Evolutionary conservation across 352 stramenopile species (phyloP).

Genomic region (Poterioochromonas sp.): DNA sequence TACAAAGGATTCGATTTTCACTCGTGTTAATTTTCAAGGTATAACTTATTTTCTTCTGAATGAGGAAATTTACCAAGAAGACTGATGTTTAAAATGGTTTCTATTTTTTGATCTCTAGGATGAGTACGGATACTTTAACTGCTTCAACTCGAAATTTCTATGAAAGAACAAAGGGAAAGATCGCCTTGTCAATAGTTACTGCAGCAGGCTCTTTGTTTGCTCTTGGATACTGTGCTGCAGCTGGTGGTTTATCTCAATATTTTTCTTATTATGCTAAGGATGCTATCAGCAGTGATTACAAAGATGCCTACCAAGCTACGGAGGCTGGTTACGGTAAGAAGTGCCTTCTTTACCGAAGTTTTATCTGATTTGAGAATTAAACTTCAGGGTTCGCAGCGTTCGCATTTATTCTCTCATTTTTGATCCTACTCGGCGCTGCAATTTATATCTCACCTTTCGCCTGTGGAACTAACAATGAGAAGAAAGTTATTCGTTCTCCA

Average conservation of each 20-base stretch:
- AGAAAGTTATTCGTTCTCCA: background rate
- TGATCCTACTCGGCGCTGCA: background rate
- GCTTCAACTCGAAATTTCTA: background rate
- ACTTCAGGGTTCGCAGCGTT: conserved; percentile 2
- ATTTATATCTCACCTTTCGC: conserved; percentile 1
- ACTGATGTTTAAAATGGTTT: no score
- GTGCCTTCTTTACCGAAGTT: background rate
- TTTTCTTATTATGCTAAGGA: background rate
- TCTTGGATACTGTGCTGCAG: background rate
- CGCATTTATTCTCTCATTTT: background rate
- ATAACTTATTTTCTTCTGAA: no score
- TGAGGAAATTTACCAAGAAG: no score
- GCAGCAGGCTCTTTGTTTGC: background rate
- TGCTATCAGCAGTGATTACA: background rate
- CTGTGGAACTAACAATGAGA: background rate
- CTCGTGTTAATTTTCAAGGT: no score
- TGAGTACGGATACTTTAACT: conserved; percentile 21
- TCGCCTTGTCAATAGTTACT: background rate
- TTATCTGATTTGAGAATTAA: background rate
- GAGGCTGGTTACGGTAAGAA: background rate
- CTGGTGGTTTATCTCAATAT: background rate
- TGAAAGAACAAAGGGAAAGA: conserved; percentile 1
- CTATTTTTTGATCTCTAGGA: no score
- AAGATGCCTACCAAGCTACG: background rate
- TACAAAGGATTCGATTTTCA: no score